Evolutionary conservation across 257 asterid genomes (phyloP).

Genomic region (Solanum bulbocastanum): DNA sequence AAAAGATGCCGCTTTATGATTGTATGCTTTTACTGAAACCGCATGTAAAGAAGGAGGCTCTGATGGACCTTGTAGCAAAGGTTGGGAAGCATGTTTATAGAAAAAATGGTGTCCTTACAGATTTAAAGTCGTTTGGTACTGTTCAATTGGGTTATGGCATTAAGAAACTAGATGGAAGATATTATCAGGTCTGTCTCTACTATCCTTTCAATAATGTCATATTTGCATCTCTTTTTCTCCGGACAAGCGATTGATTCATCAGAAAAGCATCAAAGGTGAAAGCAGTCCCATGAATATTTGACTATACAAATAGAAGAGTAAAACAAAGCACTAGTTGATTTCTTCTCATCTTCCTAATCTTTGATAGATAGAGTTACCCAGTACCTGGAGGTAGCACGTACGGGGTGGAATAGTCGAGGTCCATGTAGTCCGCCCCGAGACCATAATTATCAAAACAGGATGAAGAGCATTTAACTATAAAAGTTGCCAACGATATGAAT

Average conservation of each 20-base stretch:
- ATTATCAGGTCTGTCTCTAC: conserved; percentile 45
- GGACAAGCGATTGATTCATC: neutral
- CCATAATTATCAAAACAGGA: neutral
- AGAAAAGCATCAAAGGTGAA: neutral
- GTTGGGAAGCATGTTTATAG: conserved; percentile 61
- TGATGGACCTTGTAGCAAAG: conserved; percentile 39
- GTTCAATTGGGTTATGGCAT: conserved; percentile 81
- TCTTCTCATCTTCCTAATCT: neutral
- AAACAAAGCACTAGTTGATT: neutral
- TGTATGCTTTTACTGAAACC: conserved; percentile 86
- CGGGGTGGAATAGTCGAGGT: neutral
- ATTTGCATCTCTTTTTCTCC: neutral
- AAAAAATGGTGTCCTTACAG: conserved; percentile 72
- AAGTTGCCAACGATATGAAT: neutral
- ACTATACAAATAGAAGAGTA: neutral
- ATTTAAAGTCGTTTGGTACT: conserved; percentile 40
- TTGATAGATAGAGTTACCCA: neutral
- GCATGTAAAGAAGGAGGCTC: conserved; percentile 21
- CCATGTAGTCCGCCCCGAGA: fast-evolving
- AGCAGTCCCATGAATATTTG: neutral
- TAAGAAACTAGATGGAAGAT: conserved; percentile 76
- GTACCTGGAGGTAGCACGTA: neutral
- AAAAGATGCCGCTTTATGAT: conserved; percentile 85
- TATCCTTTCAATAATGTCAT: neutral
- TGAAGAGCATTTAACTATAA: neutral